Evolutionary conservation across 257 asterid genomes (phyloP).

Genomic region (Plantago major): DNA sequence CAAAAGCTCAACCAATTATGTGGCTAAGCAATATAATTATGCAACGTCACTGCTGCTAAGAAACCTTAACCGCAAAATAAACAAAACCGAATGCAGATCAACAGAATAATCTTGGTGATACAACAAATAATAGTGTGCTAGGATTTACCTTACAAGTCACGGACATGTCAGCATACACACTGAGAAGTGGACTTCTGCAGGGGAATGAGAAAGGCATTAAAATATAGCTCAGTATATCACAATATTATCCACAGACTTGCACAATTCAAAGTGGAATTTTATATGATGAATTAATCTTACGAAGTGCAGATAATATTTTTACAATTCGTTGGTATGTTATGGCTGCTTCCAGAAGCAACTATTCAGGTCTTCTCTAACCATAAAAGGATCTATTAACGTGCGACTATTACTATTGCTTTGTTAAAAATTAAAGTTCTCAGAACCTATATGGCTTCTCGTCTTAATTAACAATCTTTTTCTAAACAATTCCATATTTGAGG

Average conservation of each 20-base stretch:
- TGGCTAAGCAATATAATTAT: background rate
- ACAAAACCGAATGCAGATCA: background rate
- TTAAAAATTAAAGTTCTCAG: background rate
- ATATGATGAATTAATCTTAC: background rate
- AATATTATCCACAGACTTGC: background rate
- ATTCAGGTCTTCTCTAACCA: too few relatives aligned
- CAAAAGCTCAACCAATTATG: slow-evolving; percentile 1
- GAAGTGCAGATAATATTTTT: background rate
- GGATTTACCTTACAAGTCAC: slow-evolving; percentile 87
- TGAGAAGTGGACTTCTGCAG: slow-evolving; percentile 92
- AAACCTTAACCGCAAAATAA: too few relatives aligned
- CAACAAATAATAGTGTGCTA: slow-evolving; percentile 6
- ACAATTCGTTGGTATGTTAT: background rate
- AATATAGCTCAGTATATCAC: background rate
- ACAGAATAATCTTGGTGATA: background rate
- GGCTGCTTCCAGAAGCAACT: background rate
- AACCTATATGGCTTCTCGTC: background rate
- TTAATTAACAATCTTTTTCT: background rate
- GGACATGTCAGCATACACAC: slow-evolving; percentile 99
- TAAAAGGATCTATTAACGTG: background rate
- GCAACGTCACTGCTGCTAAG: too few relatives aligned
- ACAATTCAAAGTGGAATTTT: background rate
- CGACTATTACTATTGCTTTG: background rate
- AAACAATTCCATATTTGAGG: background rate
- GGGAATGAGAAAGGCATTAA: slow-evolving; percentile 20